Evolutionary conservation across 2,329 filamentous ascomycete species (phyloP), one percentile per base, ranked within the genome.

Genomic region (Tolypocladium pustulatum): DNA sequence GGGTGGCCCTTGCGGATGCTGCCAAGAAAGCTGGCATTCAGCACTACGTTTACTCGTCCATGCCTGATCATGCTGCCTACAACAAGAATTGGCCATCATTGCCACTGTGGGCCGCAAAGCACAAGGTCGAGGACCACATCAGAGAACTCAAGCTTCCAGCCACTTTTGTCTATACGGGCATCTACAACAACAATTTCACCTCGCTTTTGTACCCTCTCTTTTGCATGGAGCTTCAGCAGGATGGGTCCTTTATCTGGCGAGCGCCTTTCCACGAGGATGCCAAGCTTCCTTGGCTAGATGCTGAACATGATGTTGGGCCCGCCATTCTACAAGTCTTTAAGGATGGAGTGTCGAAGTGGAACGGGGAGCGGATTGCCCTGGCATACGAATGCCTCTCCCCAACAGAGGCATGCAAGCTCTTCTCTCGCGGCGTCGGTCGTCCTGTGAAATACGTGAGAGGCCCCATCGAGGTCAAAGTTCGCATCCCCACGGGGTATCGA

Each of bases 131-230:
- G 74, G 89, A 94, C 58, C 96, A 97, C 72, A 83, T 97, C 56
- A 85, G 90, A 59, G 84, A 91, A 69, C 83, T 96, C 46, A 86
- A 86, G 12, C 79, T 97, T 13, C 90, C 90, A 0, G 86, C 92
- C 1, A 97, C 93, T 0, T 97, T 96, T 72, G 87, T 97, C 64
- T 97, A 97, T 73, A 91, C 92, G 12, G 94, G 93, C 60, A 97
- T 97, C 67, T 99, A 97, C 79, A 96, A 97, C 80, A 97, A 97
- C 75, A 97, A 99, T 72, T 99, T 97, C 75, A 97, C 93, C 36
- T 94, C 90, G 54, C 80, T 97, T 37, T 86, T 85, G 1, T 97
- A 96, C 69, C 94, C 94, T 1, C 81, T 97, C 4, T 97, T 97
- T 76, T 94, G 92, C 75, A 96, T 97, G 89, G 91, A 95, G 63